Conservation (phyloP, 164 flowering plant species). For the Sedum album region DNA sequence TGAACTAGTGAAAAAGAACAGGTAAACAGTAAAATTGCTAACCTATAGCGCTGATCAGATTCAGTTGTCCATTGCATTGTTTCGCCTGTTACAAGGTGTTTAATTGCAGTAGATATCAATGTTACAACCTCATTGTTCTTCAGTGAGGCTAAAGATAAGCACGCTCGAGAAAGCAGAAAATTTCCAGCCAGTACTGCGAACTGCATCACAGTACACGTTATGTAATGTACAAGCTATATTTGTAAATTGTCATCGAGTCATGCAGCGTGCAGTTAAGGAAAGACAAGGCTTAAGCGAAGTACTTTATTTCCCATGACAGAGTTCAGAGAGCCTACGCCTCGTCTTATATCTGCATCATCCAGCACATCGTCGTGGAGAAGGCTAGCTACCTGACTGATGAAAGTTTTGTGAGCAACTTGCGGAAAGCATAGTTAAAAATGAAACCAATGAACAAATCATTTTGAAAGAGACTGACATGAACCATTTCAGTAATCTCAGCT, state of each 20-base stretch:
- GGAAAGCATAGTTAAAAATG: neutral
- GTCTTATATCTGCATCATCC: slow-evolving; percentile 95
- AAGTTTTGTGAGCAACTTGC: neutral
- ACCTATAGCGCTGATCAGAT: slow-evolving; percentile 26
- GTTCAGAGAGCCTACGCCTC: slow-evolving; percentile 89
- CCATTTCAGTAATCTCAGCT: slow-evolving; percentile 98
- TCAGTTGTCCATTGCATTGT: slow-evolving; percentile 95
- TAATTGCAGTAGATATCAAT: slow-evolving; percentile 60
- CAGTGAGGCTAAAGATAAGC: slow-evolving; percentile 10
- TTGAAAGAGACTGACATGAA: slow-evolving; percentile 60
- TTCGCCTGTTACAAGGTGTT: slow-evolving; percentile 96
- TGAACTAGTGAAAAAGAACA: neutral
- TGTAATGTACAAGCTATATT: neutral
- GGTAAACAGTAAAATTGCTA: neutral
- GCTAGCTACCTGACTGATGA: slow-evolving; percentile 68
- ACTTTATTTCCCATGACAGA: slow-evolving; percentile 96
- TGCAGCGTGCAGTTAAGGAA: neutral
- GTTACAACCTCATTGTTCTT: slow-evolving; percentile 53
- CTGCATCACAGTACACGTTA: slow-evolving; percentile 26
- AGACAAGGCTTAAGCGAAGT: neutral
- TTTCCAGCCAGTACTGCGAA: slow-evolving; percentile 89
- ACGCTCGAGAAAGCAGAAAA: slow-evolving; percentile 56
- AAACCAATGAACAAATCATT: neutral
- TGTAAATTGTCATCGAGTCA: neutral
- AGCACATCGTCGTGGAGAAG: slow-evolving; percentile 97